Conservation (phyloP, 2,329 filamentous ascomycete genomes). For the Sporothrix sp. region DNA sequence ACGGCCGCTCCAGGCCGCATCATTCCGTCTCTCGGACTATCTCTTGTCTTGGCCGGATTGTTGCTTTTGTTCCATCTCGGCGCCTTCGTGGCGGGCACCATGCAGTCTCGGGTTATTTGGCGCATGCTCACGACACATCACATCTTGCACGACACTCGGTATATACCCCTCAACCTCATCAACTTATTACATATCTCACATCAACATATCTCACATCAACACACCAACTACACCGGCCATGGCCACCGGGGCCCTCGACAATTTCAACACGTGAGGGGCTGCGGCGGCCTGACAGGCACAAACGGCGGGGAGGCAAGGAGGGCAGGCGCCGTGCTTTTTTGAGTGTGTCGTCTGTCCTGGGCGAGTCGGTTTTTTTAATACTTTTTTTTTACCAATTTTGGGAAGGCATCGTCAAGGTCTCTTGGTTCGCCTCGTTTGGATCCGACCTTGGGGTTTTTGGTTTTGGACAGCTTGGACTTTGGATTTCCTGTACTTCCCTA, state of each 20-base stretch:
- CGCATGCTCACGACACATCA: conserved; percentile 1
- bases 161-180: background rate
- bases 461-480: background rate
- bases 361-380: background rate
- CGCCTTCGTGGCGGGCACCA: background rate
- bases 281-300: no score
- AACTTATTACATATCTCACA: background rate
- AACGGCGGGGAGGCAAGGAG: background rate
- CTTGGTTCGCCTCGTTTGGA: background rate
- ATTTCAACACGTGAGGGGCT: conserved; percentile 2
- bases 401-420: background rate
- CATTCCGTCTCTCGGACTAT: no score
- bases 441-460: no score
- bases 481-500: background rate
- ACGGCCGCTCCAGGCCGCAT: no score
- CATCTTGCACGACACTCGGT: background rate
- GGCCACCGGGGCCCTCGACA: background rate
- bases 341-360: no score
- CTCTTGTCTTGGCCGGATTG: background rate
- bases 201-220: background rate
- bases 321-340: no score
- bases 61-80: background rate
- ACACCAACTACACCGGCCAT: background rate
- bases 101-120: background rate
- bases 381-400: background rate